Evolutionary conservation across 169 alveolate species (phyloP), one percentile per base, ranked within the genome.

Genomic region (Fabrea salina): DNA sequence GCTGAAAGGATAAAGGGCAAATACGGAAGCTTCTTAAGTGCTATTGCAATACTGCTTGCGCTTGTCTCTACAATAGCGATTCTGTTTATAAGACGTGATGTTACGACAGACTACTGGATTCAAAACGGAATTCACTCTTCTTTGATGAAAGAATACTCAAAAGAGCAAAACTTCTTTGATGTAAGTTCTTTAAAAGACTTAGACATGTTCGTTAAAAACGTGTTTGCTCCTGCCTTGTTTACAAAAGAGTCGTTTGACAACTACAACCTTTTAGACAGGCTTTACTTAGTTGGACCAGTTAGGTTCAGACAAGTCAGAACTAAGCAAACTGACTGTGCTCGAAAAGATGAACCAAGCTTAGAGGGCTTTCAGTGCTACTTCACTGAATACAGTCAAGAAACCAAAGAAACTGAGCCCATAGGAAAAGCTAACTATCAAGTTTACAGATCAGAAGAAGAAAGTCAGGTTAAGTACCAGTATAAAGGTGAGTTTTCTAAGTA

Each of bases 241-340:
- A 16, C 11, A 16, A 11, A n/a, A n/a, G 66, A 19, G 8, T 8
- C 30, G 33, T 54, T 22, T n/a, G 51, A 27, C 0, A 13, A 13
- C 39, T n/a, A n/a, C n/a, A n/a, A 13, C 1, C 11, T 61, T 13
- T 13, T 13, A 27, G 39, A 27, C 41, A 61, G 50, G 3, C 39
- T 33, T 61, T 37, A 61, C 50, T n/a, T 61, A 25, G 3, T 16
- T 1, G 74, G 74, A 16, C 44, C 51, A 1, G 44, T 61, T 1
- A 13, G 74, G 11, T 8, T 61, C 0, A 47, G 74, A 13, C 74
- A 61, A 61, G 74, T 61, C 0, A 61, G 32, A 37, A 61, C 74
- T 1, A 61, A 61, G 1, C 54, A 61, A 27, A 37, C 13, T n/a
- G 27, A 27, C 11, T 61, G 74, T 30, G n/a, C 25, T 16, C 19